Evolutionary conservation across 352 stramenopile species (phyloP).

Genomic region (Pythium dissotocum): DNA sequence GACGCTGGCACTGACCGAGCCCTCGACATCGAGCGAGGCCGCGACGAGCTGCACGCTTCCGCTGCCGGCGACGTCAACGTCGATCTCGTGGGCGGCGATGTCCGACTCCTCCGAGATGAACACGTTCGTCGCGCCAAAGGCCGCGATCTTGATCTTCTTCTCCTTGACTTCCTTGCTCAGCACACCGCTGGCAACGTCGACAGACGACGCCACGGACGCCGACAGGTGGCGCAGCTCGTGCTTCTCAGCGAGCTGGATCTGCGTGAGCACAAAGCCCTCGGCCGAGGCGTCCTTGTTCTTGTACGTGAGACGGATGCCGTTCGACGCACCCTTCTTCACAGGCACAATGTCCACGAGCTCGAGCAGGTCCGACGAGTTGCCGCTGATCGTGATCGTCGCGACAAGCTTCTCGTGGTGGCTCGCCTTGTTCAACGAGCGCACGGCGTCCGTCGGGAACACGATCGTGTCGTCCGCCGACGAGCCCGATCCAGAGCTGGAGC

Average conservation of each 20-base stretch:
- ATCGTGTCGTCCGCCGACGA: conserved; percentile 30
- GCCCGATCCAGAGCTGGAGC: conserved; percentile 18
- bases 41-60: conserved; percentile 35
- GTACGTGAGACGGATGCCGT: conserved; percentile 49
- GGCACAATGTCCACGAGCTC: conserved; percentile 43
- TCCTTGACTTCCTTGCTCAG: conserved; percentile 37
- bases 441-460: conserved; percentile 35
- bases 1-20: conserved; percentile 17
- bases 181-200: conserved; percentile 48
- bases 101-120: conserved; percentile 41
- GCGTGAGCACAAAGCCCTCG: conserved; percentile 54
- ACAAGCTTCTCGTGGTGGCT: conserved; percentile 38
- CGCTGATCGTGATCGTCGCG: conserved; percentile 52
- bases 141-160: conserved; percentile 45
- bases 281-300: conserved; percentile 54
- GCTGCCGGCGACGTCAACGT: conserved; percentile 44
- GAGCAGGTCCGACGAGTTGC: conserved; percentile 56
- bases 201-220: conserved; percentile 36
- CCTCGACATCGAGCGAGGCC: conserved; percentile 28
- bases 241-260: conserved; percentile 55
- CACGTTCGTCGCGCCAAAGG: conserved; percentile 40
- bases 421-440: conserved; percentile 25
- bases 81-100: conserved; percentile 36
- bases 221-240: conserved; percentile 41
- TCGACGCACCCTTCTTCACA: conserved; percentile 36